Conservation (phyloP, 1,284 basidiomycete genomes). For the Cystobasidium sp. region DNA sequence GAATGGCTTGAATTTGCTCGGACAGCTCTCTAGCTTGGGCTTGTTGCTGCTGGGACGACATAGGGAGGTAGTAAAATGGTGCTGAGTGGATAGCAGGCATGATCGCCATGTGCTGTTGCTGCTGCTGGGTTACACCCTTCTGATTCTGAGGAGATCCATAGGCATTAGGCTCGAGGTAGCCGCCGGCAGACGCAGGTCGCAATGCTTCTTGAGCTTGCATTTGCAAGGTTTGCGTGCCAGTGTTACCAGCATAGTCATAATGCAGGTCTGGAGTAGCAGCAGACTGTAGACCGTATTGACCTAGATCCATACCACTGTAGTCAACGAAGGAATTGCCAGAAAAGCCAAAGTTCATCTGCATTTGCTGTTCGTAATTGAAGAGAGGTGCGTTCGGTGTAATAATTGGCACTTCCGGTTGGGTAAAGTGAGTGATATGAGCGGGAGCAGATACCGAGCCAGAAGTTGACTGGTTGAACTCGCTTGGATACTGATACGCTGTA, state of each 20-base stretch:
- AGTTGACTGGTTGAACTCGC: not conserved
- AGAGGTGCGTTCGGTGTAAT: not conserved
- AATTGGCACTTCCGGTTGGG: slow-evolving; percentile 10
- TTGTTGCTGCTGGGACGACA: slow-evolving; percentile 35
- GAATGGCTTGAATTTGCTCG: slow-evolving; percentile 21
- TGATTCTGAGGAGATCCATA: slow-evolving; percentile 1
- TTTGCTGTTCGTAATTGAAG: slow-evolving; percentile 6
- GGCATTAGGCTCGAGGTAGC: not conserved
- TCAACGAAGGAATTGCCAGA: slow-evolving; percentile 3
- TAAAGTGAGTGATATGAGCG: slow-evolving; percentile 12
- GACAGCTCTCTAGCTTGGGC: slow-evolving; percentile 18
- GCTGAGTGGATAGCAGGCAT: slow-evolving; percentile 23
- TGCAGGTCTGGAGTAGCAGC: not conserved
- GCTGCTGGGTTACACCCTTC: not conserved
- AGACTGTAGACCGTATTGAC: not conserved
- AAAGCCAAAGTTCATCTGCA: slow-evolving; percentile 1
- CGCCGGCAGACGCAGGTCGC: not conserved
- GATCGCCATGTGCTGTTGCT: slow-evolving; percentile 11
- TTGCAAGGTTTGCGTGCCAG: not conserved
- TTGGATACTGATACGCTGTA: slow-evolving; percentile 1
- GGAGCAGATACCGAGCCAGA: slow-evolving; percentile 20
- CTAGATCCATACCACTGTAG: not conserved
- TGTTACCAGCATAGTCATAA: not conserved
- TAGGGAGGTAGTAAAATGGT: slow-evolving; percentile 18
- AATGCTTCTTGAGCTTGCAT: not conserved